Base-by-base conservation (phyloP, 495 filamentous ascomycete species). In the Trypethelium eluteriae region DNA sequence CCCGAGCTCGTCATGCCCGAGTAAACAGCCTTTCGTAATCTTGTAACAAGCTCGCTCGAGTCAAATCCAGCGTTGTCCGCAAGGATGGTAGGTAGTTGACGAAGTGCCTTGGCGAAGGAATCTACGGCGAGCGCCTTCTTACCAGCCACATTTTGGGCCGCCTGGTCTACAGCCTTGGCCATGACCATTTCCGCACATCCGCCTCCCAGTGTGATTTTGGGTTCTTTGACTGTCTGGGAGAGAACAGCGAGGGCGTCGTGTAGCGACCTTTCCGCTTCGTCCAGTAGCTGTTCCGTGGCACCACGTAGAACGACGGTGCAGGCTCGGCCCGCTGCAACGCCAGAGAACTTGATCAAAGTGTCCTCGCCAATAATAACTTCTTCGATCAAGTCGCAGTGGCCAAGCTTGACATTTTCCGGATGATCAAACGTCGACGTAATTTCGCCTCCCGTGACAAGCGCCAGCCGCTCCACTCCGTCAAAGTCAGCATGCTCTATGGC, bases 401-500 rank as follows among this genome's bases (percentile, higher is more conserved):
- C 94, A 38, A 98, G 87, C 81, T 97, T 95, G 70, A 98, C 93
- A 72, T 91, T 88, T 64, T 98, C 94, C 5, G 94, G 94, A 79
- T 98, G 92, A 76, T 98, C 94, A 74, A 98, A 98, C 32, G 94
- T 98, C 25, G 92, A 96, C 34, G 94, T 87, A 70, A 98, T 98
- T 80, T 98, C 94, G 68, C 92, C 94, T 49, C 94, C 94, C 4
- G 95, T 98, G 18, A 98, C 94, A 57, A 98, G 82, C 12, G 94
- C 93, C 68, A 98, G 78, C 39, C 94, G 85, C 82, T 98, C 94
- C 68, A 98, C 93, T 67, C 94, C 94, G 76, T 98, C 94, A 70
- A 98, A 98, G 77, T 98, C 94, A 68, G 94, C 94, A 76, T 98
- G 94, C 81, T 98, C 94, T 72, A 98, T 98, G 16, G 93, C 96